Evolutionary conservation across 2,329 filamentous ascomycete species (phyloP), one percentile per base, ranked within the genome.

Genomic region (Taxawa tesnikishii): DNA sequence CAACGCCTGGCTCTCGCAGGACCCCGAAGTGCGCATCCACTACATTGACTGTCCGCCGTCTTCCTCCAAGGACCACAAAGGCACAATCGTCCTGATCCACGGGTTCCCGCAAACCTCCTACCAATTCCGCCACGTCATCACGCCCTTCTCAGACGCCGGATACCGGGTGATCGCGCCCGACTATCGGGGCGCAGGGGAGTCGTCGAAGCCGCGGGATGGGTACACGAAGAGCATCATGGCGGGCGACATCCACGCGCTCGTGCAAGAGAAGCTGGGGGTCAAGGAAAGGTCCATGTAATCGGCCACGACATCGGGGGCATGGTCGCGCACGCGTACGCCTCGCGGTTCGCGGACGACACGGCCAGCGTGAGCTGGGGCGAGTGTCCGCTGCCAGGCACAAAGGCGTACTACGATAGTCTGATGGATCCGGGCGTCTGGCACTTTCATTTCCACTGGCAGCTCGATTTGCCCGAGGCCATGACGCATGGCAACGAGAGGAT

Each of bases 231-330:
- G 47, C 4, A 46, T 48, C 27, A 55, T 65, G 41, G 59, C 60
- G 3, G 39, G 46, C 4, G 60, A 64, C 33, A 39, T 67, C 1
- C 44, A 56, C 32, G 40, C 50, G 15, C 32, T 58, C 12, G 19
- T 49, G 8, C 39, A 37, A 17, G 16, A 34, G 2, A 43, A 53
- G 5, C 41, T 64, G 0, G 39, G 42, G 1, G 53, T 61, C 40
- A 48, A 46, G 10, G 44, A 55, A 50, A 55, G 9, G 46, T 62
- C 4, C 59, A 65, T 35, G 42, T 65, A 3, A 53, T 66, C 1
- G 62, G 62, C 7, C 59, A 67, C 32, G 62, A 66, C 33, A 65
- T 66, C 13, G 60, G 62, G 11, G 61, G 60, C 26, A 65, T 65
- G 60, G 54, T 66, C 15, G 58, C 59, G 0, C 57, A 58, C 36